Base-by-base conservation (phyloP, 2,329 filamentous ascomycete genomes). In the Cordyceps cateniannulata region DNA sequence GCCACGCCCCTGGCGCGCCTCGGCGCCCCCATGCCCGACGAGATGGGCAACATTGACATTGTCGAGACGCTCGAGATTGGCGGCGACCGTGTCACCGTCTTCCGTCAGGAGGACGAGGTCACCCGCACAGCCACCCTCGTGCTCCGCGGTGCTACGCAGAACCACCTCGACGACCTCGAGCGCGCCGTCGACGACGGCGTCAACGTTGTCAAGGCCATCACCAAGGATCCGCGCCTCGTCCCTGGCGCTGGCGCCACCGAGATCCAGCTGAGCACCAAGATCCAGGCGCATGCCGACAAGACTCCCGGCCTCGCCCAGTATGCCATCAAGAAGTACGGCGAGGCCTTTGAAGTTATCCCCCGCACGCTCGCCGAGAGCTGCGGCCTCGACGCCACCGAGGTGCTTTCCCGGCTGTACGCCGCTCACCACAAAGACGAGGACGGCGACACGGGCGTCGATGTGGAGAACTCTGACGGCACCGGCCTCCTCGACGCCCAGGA, bases 21-120 rank as follows among this genome's bases (percentile, higher is more conserved):
- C 52, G 95, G 95, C 65, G 95, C 96, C 18, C 95, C 95, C 49
- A 99, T 99, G 95, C 95, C 96, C n/a, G 95, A 99, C 68, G 95
- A 99, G 82, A 98, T 96, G 93, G 95, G 95, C 66, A 89, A 78
- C 69, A 86, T 99, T 65, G 95, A 99, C 73, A 76, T 99, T 61
- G 95, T 99, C 35, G 95, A 99, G 83, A 98, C 96, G 1, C 83
- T 96, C 49, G 95, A 99, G 77, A 98, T 99, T 73, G 95, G 95
- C 65, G 95, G 95, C 68, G 95, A 99, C 80, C 89, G 95, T 64
- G 96, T 99, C 62, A 99, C 95, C 47, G 93, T 99, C 62, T 99
- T 99, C 85, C 85, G 96, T 70, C 95, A 99, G 81, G 95, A 99
- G 75, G 87, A 91, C 71, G 91, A 96, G 69, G 84, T 87, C 60